Conservation (phyloP, 1,139 yeast genomes). For the Arxiozyma bovina region DNA sequence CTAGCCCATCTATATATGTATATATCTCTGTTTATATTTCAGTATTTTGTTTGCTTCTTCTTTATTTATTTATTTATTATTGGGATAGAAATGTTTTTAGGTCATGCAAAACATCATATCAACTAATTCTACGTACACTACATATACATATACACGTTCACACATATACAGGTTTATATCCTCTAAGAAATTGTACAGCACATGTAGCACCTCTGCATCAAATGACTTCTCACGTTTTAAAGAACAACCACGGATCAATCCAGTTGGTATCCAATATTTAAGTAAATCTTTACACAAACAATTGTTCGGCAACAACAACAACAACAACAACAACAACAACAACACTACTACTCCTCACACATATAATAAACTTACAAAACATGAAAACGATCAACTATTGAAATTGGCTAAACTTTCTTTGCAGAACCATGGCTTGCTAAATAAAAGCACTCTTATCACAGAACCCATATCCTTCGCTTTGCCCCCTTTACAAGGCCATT, state of each 20-base stretch:
- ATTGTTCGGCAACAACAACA: conserved; percentile 43
- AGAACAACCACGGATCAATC: conserved; percentile 52
- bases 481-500: conserved; percentile 61
- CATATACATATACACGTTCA: background rate
- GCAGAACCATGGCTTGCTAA: conserved; percentile 55
- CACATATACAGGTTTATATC: too few species aligned
- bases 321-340: conserved; percentile 16
- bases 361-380: conserved; percentile 12
- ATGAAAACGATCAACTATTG: conserved; percentile 35
- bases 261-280: conserved; percentile 63
- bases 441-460: conserved; percentile 62
- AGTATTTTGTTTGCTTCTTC: too few species aligned
- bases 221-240: conserved; percentile 1
- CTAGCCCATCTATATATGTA: too few species aligned
- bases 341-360: conserved; percentile 9
- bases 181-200: too few species aligned
- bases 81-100: background rate
- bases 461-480: conserved; percentile 55
- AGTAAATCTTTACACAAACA: conserved; percentile 50
- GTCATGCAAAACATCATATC: background rate
- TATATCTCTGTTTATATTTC: too few species aligned
- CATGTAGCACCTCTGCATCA: background rate
- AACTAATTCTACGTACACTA: too few species aligned
- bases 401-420: conserved; percentile 57
- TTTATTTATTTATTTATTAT: too few species aligned